A percentile compares a stretch with the other conserved stretches of the same genome.
Evolutionary conservation across 2,329 filamentous ascomycete genomes (phyloP).

Genomic region (Blumeria graminis): DNA sequence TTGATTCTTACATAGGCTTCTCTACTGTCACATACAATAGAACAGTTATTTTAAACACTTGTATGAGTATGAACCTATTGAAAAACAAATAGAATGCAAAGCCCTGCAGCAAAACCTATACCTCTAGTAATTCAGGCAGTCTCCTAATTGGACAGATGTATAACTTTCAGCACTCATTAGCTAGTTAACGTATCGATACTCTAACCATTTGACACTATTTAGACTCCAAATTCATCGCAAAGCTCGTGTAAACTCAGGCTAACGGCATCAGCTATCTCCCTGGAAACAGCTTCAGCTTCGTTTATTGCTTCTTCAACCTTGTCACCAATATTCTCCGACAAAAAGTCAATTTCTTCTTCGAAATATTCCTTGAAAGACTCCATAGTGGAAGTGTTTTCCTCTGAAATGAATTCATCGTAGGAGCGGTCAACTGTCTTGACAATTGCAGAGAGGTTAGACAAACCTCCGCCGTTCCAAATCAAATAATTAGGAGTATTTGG

Average conservation of each 20-base stretch:
- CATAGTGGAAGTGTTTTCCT: slow-evolving; percentile 19
- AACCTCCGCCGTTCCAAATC: slow-evolving; percentile 96
- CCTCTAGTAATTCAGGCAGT: no score
- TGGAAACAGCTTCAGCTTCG: slow-evolving; percentile 35
- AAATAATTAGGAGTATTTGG: slow-evolving; percentile 78
- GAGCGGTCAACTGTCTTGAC: slow-evolving; percentile 35
- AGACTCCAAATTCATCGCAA: slow-evolving; percentile 21
- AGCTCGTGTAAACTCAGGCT: slow-evolving; percentile 37
- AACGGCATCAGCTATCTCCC: slow-evolving; percentile 37
- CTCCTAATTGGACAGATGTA: no score
- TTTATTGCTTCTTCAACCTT: slow-evolving; percentile 25
- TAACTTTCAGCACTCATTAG: no score
- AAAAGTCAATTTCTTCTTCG: slow-evolving; percentile 19
- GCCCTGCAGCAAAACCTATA: no score
- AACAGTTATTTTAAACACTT: no score
- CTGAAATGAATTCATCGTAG: slow-evolving; percentile 27
- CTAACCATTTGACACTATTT: no score
- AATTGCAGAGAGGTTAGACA: slow-evolving; percentile 72
- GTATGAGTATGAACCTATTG: no score
- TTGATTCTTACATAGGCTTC: no score
- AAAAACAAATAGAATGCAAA: no score
- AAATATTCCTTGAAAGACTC: slow-evolving; percentile 27
- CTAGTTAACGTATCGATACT: no score
- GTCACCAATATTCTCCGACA: slow-evolving; percentile 29
- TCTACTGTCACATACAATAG: no score